A percentile compares a stretch with the other conserved stretches of the same genome.
phyloP scores from a whole-genome alignment of 1,139 yeast genomes.

The Dujonia santamariae region DNA sequence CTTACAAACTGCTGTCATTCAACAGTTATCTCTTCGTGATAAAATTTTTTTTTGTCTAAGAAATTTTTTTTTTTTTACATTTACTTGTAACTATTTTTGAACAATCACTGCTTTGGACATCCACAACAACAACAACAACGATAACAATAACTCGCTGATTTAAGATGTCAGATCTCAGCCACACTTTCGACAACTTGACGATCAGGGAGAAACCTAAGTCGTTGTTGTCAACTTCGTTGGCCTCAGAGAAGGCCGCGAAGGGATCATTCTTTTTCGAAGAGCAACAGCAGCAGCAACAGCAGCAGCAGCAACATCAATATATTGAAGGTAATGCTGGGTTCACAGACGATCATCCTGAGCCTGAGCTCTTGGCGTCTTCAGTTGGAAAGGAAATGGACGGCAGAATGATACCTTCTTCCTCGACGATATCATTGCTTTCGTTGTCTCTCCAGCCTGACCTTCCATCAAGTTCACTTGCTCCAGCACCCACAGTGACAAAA shows the following conservation, averaged over 20 bases:
- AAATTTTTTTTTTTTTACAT: constrained; percentile 1
- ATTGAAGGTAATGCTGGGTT: constrained; percentile 1
- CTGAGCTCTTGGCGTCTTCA: constrained; percentile 51
- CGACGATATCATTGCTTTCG: constrained; percentile 51
- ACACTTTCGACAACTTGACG: constrained; percentile 7
- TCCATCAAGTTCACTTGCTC: constrained; percentile 2
- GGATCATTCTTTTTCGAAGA: constrained; percentile 2
- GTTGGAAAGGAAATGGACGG: constrained; percentile 53
- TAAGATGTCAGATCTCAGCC: constrained; percentile 8
- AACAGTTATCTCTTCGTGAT: too few relatives aligned
- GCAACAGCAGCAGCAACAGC: neutral
- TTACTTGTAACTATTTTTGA: too few relatives aligned
- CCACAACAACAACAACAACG: too few relatives aligned
- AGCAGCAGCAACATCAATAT: neutral
- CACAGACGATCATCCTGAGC: constrained; percentile 48
- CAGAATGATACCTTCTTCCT: constrained; percentile 50
- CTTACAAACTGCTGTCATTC: too few relatives aligned
- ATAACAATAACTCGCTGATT: too few relatives aligned
- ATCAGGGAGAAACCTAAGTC: constrained; percentile 5
- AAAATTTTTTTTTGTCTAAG: neutral
- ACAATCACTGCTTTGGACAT: too few relatives aligned
- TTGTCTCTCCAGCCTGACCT: constrained; percentile 27
- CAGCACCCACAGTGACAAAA: constrained; percentile 4
- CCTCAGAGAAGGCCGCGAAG: constrained; percentile 2
- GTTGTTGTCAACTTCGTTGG: constrained; percentile 4